Evolutionary conservation across 1,284 basidiomycete genomes (phyloP).

Genomic region (Malassezia globosa): DNA sequence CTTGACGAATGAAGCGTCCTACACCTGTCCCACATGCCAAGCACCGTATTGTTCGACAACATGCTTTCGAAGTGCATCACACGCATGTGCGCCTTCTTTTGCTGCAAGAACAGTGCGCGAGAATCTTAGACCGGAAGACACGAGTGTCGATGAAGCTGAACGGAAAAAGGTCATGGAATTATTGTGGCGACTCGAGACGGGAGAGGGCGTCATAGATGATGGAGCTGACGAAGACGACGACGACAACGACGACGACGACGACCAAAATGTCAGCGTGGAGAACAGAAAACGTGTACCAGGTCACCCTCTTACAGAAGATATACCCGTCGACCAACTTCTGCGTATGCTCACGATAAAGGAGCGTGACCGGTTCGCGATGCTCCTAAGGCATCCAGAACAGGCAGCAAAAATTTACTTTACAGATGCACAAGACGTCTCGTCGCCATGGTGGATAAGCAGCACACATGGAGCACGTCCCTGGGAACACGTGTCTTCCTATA

Average conservation of each 20-base stretch:
- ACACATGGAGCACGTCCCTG: no score
- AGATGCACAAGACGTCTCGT: not conserved
- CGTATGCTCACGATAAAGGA: constrained; percentile 23
- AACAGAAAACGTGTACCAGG: no score
- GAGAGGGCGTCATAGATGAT: constrained; percentile 1
- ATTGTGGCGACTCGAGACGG: constrained; percentile 9
- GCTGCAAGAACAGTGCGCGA: constrained; percentile 10
- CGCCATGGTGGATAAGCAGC: not conserved
- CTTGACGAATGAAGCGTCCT: constrained; percentile 19
- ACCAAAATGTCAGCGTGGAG: constrained; percentile 10
- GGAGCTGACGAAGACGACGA: constrained; percentile 9
- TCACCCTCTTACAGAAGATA: not conserved
- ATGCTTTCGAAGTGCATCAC: constrained; percentile 26
- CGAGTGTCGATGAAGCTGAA: constrained; percentile 11
- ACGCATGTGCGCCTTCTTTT: constrained; percentile 26
- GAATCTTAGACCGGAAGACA: constrained; percentile 5
- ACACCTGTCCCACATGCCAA: constrained; percentile 37
- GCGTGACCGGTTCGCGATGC: constrained; percentile 18
- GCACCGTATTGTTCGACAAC: constrained; percentile 32
- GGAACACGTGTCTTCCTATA: no score
- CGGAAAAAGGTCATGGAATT: constrained; percentile 4
- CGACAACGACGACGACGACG: constrained; percentile 14
- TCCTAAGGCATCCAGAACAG: constrained; percentile 14
- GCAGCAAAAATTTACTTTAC: constrained; percentile 17
- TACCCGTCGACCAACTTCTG: constrained; percentile 21